Base-by-base conservation (phyloP, 1,284 basidiomycete species). In the Rhodotorula sp. region DNA sequence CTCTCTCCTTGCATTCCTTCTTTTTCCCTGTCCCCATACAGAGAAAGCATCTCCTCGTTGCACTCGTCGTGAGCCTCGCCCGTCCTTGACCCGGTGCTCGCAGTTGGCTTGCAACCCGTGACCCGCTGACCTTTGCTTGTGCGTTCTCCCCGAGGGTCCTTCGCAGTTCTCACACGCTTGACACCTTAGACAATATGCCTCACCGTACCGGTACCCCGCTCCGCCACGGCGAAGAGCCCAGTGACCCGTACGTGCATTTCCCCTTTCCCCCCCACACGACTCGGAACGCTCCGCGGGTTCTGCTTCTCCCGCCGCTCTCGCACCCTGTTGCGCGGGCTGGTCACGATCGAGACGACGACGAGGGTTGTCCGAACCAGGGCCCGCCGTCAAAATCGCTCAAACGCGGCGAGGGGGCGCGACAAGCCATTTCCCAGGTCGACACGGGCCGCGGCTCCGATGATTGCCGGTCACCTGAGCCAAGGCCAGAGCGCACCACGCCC, bases 221-320 rank as follows among this genome's bases (percentile, higher is more conserved):
- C 20, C 71, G 65, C 29, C 71, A 73, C 58, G 68, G 68, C 60
- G 71, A 73, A 58, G 71, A 73, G 63, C 65, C 65, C 43, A 63
- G 29, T 18, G 68, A 73, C 57, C 63, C 70, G 70, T 72, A 26
- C 60, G 70, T 64, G 15, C 48, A 16, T 15, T 34, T 18, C 23
- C 21, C 43, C 18, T 12, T 15, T 34, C 12, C 23, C 21, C 43
- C 18, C 16, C 16, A 26, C 31, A 3, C 23, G 58, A 26, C 14
- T 23, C n/a, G 34, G 54, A 21, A 31, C 34, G 15, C 43, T 34
- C 43, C 12, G 26, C 43, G 39, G 39, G 12, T 43, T 7, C 39
- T 43, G 10, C 39, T 43, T 43, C 39, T n/a, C 62, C 18, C 16
- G 48, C 12, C n/a, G 21, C 18, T 23, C 47, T 26, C 34, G 43